A percentile compares a stretch with the other conserved stretches of the same genome.
Evolutionary conservation across 148 eudicot genomes (phyloP).

Genomic region (Limonium bicolor): DNA sequence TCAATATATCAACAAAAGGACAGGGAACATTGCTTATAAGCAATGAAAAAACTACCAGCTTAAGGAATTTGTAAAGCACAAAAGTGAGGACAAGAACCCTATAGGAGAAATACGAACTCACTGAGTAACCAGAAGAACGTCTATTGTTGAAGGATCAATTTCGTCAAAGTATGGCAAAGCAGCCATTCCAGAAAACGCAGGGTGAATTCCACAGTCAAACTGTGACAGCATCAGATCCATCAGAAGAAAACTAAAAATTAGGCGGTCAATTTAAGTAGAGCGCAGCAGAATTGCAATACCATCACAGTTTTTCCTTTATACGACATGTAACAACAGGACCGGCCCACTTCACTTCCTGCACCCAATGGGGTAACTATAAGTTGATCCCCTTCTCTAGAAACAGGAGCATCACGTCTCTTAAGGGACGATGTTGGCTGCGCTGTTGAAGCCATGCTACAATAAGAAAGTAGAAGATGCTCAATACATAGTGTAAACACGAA

Average conservation of each 20-base stretch:
- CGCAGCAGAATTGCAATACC: conserved; percentile 26
- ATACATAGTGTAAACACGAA: too few relatives aligned
- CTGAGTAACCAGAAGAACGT: conserved; percentile 92
- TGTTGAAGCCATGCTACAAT: conserved; percentile 46
- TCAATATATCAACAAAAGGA: neutral
- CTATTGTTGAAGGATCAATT: conserved; percentile 79
- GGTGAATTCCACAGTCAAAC: conserved; percentile 99
- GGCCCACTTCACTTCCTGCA: conserved; percentile 91
- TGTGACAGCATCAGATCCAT: conserved; percentile 6
- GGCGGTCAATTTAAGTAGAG: too few relatives aligned
- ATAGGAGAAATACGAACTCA: conserved; percentile 14
- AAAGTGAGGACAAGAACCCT: too few relatives aligned
- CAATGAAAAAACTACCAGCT: too few relatives aligned
- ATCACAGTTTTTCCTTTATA: conserved; percentile 73
- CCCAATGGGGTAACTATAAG: conserved; percentile 78
- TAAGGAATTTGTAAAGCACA: too few relatives aligned
- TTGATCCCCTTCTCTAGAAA: conserved; percentile 58
- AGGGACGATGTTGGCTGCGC: conserved; percentile 31
- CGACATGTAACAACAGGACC: conserved; percentile 78
- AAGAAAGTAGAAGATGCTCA: neutral
- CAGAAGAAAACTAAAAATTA: neutral
- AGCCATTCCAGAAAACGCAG: conserved; percentile 88
- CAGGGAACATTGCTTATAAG: neutral
- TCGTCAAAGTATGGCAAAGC: conserved; percentile 96
- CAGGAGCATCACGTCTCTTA: conserved; percentile 42